A percentile compares a stretch with the other conserved stretches of the same genome.
Evolutionary conservation across 2,329 filamentous ascomycete species (phyloP).

Genomic region (Xylaria sp.): DNA sequence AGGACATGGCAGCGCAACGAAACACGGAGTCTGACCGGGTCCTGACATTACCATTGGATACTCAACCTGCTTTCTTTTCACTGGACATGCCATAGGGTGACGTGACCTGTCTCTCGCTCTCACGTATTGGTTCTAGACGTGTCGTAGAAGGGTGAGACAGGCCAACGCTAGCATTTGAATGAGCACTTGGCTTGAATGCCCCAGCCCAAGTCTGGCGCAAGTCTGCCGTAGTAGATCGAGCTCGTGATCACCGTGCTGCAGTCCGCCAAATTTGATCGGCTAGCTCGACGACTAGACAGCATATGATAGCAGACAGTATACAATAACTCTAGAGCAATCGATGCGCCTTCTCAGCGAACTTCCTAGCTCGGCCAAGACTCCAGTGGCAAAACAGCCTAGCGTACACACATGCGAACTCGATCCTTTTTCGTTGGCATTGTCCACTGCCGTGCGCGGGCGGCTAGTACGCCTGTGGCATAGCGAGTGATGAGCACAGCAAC

Average conservation of each 20-base stretch:
- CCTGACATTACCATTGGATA: not conserved
- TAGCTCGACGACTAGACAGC: not conserved
- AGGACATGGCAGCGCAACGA: slow-evolving; percentile 4
- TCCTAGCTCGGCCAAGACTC: not conserved
- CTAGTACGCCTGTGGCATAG: not conserved
- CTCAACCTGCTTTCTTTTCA: not conserved
- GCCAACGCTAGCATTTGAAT: not conserved
- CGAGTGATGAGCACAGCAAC: not conserved
- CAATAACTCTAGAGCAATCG: too few relatives aligned
- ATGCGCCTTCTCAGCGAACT: not conserved
- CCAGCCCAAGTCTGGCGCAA: not conserved
- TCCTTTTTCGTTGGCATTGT: slow-evolving; percentile 9
- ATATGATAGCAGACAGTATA: too few relatives aligned
- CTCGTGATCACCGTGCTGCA: not conserved
- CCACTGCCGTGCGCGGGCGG: not conserved
- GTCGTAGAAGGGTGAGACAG: slow-evolving; percentile 22
- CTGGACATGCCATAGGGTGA: slow-evolving; percentile 19
- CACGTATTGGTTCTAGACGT: slow-evolving; percentile 9
- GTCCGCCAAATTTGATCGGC: not conserved
- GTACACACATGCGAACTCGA: slow-evolving; percentile 2
- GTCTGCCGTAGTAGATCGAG: not conserved
- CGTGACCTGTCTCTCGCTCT: slow-evolving; percentile 12
- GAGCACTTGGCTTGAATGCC: not conserved
- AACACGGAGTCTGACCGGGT: not conserved
- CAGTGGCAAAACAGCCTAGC: not conserved